Base-by-base conservation (phyloP, 2,329 filamentous ascomycete species). In the Apiospora kogelbergensis region DNA sequence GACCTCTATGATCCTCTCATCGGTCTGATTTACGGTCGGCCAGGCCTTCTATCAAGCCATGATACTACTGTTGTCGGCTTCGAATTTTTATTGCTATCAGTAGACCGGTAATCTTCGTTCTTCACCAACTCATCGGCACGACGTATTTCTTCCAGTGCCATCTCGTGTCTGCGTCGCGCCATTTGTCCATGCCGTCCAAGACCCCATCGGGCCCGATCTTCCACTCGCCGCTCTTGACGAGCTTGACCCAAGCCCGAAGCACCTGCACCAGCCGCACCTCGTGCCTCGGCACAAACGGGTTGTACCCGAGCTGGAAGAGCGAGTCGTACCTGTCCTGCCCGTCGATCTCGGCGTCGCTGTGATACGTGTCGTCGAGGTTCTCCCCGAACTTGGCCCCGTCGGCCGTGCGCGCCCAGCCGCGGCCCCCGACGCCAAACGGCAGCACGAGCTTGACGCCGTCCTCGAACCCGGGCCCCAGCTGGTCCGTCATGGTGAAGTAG, bases 81-180 rank as follows among this genome's bases (percentile, higher is more conserved):
- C n/a, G n/a, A n/a, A n/a, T n/a, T n/a, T n/a, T n/a, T n/a, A n/a
- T n/a, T n/a, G n/a, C n/a, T n/a, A n/a, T n/a, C n/a, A n/a, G n/a
- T n/a, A n/a, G n/a, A n/a, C n/a, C n/a, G n/a, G n/a, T n/a, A n/a
- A n/a, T n/a, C n/a, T 26, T 26, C 2, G 5, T 11, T n/a, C 6
- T 2, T 82, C 2, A 82, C 81, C 68, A 80, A 75, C 67, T 67
- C 44, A 67, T 72, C 71, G 20, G 81, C 22, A 67, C 45, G 9
- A 53, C 45, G n/a, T 67, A 67, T 40, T 57, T 48, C n/a, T 30
- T 30, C 65, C 65, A 76, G 73, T 71, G 70, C 48, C 70, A 72
- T 68, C 71, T 68, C 10, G 73, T 76, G 70, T 78, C 75, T 10
- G 76, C 76, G 48, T 77, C 76, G 48, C 70, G 71, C 41, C 76